Base-by-base conservation (phyloP, 345 rosid species). In the Hibiscus mutabilis region DNA sequence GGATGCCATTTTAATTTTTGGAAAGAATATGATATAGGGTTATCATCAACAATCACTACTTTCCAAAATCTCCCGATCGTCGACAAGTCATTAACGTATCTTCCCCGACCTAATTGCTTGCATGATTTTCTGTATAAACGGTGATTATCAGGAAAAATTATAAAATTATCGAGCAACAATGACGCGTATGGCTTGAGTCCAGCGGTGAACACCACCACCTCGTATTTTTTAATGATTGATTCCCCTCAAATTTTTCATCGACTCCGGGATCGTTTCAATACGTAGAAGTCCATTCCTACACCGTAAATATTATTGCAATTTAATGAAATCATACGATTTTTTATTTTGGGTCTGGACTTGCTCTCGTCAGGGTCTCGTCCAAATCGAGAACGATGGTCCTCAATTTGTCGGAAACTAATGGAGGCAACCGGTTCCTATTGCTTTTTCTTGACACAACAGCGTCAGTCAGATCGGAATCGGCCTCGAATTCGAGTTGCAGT, bases 181-280 rank as follows among this genome's bases (percentile, higher is more conserved):
- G 96, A 82, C 0, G 97, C 98, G 78, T 93, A 93, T 65, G 85
- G 90, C 70, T 75, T 82, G 15, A 91, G 55, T 2, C 93, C 98
- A 18, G 98, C 97, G 3, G 98, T 91, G 84, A 91, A 94, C 60
- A 89, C 87, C 60, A 88, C 96, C 73, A 91, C 68, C 65, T 89
- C 96, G 58, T 75, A 89, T 16, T 81, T 84, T 22, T 82, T 78
- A 24, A 81, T 81, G 33, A 91, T 68, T 47, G 75, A 74, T 66
- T 80, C 82, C 82, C n/a, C n/a, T n/a, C n/a, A n/a, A 91, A 75
- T 70, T 91, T 89, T 0, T 75, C 84, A 53, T 94, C 93, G 0
- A 94, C 86, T 52, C 98, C 96, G 4, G 97, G 97, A n/a, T 29
- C 96, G 86, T 78, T 91, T 94, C 74, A 85, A 70, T 70, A 89